Conservation (phyloP, 1,284 basidiomycete genomes). For the Cryptococcus depauperatus region DNA sequence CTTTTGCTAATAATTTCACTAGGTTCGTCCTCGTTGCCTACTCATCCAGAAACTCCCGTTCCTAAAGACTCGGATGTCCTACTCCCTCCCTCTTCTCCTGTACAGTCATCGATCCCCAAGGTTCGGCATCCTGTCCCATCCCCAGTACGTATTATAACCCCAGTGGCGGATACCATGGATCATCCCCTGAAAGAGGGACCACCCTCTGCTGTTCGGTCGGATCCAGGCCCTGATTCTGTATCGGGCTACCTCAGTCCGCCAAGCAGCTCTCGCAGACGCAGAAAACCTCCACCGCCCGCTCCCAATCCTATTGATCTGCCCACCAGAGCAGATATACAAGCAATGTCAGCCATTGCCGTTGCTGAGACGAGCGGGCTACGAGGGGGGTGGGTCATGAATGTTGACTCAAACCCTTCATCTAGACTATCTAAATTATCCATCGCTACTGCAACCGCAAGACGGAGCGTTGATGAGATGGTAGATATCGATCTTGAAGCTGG, state of each 20-base stretch:
- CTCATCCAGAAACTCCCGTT: conserved; percentile 26
- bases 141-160: conserved; percentile 32
- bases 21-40: conserved; percentile 23
- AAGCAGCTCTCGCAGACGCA: conserved; percentile 19
- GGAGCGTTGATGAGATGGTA: conserved; percentile 39
- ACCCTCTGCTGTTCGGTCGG: conserved; percentile 4
- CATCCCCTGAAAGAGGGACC: conserved; percentile 26
- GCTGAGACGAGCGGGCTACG: conserved; percentile 41
- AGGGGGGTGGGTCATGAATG: conserved; percentile 46
- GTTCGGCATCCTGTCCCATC: conserved; percentile 23
- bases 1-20: conserved; percentile 12
- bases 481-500: conserved; percentile 47
- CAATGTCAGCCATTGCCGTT: conserved; percentile 41
- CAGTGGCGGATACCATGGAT: conserved; percentile 20
- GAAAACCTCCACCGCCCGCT: conserved; percentile 23
- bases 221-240: neutral
- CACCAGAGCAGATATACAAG: conserved; percentile 45
- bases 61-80: conserved; percentile 36
- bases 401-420: conserved; percentile 23
- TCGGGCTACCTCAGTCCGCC: conserved; percentile 39
- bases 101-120: conserved; percentile 21
- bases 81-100: conserved; percentile 37
- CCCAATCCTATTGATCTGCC: conserved; percentile 41
- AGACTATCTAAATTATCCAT: conserved; percentile 7
- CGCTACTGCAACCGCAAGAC: neutral